These are phyloP conservation scores for Colletotrichum falcatum DNA, from an alignment of 2,329 filamentous ascomycete genomes.

Conservation along the genomic window DNA sequence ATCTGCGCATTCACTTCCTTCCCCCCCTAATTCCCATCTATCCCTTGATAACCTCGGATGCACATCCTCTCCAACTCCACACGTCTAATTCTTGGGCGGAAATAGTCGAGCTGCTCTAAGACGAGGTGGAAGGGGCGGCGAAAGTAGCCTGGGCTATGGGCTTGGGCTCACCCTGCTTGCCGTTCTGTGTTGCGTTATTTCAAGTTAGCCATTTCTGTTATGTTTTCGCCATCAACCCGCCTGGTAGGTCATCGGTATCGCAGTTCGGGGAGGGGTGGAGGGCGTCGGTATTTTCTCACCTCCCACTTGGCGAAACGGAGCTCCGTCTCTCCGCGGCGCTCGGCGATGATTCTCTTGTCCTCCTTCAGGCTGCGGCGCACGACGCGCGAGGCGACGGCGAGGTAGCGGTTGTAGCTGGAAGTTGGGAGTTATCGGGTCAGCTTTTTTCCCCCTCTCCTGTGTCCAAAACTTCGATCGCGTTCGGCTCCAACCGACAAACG, in stretches of 20 bases:
- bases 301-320: slow-evolving; percentile 94
- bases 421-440: slow-evolving; percentile 49
- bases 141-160: slow-evolving; percentile 72
- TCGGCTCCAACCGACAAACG: background rate
- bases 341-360: slow-evolving; percentile 85
- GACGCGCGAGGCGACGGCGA: slow-evolving; percentile 92
- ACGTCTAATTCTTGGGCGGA: slow-evolving; percentile 9
- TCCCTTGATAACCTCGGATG: slow-evolving; percentile 19
- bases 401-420: slow-evolving; percentile 98
- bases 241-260: slow-evolving; percentile 9
- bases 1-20: slow-evolving; percentile 22
- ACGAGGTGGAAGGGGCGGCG: slow-evolving; percentile 53
- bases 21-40: slow-evolving; percentile 24
- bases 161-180: slow-evolving; percentile 92
- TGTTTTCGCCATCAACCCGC: background rate
- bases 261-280: background rate
- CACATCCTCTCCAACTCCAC: slow-evolving; percentile 5
- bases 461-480: background rate
- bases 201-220: slow-evolving; percentile 31
- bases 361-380: slow-evolving; percentile 98
- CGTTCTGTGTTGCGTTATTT: slow-evolving; percentile 75
- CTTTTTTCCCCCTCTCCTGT: slow-evolving; percentile 43
- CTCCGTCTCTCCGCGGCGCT: slow-evolving; percentile 91
- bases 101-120: slow-evolving; percentile 46
- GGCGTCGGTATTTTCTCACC: slow-evolving; percentile 68